Conservation (phyloP, 2,329 filamentous ascomycete genomes). For the Cercospora citrullina region DNA sequence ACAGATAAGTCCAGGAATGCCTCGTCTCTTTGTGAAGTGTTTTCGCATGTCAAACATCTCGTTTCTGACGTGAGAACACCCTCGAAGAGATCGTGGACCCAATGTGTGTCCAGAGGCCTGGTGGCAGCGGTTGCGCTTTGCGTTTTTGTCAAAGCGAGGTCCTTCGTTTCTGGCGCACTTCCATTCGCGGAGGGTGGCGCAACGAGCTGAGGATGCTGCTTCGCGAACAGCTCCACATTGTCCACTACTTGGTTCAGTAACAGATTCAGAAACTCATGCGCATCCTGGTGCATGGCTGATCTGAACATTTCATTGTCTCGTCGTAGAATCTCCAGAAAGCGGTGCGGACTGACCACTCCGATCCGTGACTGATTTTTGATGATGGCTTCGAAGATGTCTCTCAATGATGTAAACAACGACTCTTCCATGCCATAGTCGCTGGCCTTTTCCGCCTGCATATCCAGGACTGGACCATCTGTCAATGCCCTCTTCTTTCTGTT, state of each 20-base stretch:
- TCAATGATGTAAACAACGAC: conserved; percentile 88
- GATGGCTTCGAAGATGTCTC: conserved; percentile 92
- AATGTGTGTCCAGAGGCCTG: conserved; percentile 53
- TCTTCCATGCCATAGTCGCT: conserved; percentile 88
- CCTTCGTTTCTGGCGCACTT: conserved; percentile 24
- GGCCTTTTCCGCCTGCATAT: conserved; percentile 78
- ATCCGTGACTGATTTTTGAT: conserved; percentile 78
- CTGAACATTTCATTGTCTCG: conserved; percentile 97
- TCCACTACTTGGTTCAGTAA: conserved; percentile 94
- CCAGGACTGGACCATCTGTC: conserved; percentile 80
- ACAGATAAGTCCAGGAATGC: conserved; percentile 95
- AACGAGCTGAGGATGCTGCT: conserved; percentile 54
- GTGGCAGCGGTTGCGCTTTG: conserved; percentile 25
- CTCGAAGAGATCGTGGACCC: conserved; percentile 98
- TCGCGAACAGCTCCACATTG: conserved; percentile 86
- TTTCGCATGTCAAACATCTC: conserved; percentile 93
- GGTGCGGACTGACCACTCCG: conserved; percentile 86
- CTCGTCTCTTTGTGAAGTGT: conserved; percentile 90
- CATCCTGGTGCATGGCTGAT: conserved; percentile 96
- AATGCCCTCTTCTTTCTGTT: conserved; percentile 98
- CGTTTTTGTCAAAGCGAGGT: conserved; percentile 17
- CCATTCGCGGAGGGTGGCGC: conserved; percentile 30
- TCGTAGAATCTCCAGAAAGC: conserved; percentile 90
- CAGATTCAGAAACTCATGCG: conserved; percentile 93
- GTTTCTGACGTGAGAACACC: conserved; percentile 94